Evolutionary conservation across 768 basidiomycete species (phyloP).

Genomic region (Pleurotus sapidus): DNA sequence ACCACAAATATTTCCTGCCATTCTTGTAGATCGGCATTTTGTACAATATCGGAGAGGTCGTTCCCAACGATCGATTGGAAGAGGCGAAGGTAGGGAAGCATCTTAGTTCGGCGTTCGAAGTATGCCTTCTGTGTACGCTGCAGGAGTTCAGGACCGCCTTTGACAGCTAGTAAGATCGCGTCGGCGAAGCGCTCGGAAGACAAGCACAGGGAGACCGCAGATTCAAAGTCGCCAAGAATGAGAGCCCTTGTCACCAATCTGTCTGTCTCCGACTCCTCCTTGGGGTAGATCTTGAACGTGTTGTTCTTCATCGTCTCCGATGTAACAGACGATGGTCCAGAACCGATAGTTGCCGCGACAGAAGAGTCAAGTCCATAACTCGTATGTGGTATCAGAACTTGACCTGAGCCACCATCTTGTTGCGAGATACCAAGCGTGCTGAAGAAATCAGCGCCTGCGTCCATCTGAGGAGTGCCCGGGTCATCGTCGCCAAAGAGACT

Average conservation of each 20-base stretch:
- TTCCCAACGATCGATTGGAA: conserved; percentile 93
- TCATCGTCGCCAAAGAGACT: conserved; percentile 85
- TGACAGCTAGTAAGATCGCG: conserved; percentile 89
- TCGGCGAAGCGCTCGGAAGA: conserved; percentile 90
- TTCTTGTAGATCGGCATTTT: conserved; percentile 91
- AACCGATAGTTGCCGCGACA: conserved; percentile 94
- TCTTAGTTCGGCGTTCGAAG: conserved; percentile 77
- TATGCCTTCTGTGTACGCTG: conserved; percentile 90
- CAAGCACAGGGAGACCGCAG: conserved; percentile 88
- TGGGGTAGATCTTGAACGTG: conserved; percentile 88
- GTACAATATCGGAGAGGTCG: conserved; percentile 91
- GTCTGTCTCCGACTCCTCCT: conserved; percentile 85
- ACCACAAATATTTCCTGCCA: conserved; percentile 98
- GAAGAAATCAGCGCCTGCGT: conserved; percentile 85
- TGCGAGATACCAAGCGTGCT: conserved; percentile 64
- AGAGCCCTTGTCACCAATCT: conserved; percentile 88
- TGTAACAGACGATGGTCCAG: conserved; percentile 77
- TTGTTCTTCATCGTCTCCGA: conserved; percentile 73
- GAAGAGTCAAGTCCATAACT: conserved; percentile 84
- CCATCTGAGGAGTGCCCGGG: conserved; percentile 62
- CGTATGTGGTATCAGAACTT: conserved; percentile 70
- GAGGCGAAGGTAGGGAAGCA: conserved; percentile 85
- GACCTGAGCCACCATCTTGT: conserved; percentile 29
- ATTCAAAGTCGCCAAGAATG: conserved; percentile 93
- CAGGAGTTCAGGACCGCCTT: conserved; percentile 85